Evolutionary conservation across 805 yeast species (phyloP), one percentile per base, ranked within the genome.

Genomic region (Tetrapisispora taiwanensis): DNA sequence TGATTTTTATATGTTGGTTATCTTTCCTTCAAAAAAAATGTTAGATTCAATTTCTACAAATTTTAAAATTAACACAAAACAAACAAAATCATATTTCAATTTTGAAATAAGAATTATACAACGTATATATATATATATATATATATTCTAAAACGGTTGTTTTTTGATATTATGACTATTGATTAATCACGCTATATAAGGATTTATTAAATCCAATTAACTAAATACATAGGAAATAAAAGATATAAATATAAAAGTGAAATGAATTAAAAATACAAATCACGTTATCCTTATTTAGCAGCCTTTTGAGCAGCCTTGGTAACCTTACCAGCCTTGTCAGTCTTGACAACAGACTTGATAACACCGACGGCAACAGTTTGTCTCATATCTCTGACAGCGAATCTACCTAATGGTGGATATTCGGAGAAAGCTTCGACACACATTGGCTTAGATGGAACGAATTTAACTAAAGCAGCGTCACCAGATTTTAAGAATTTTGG

Each of bases 351-450:
- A 55, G 87, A 73, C 83, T 90, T 90, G 85, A 89, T 84, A 69
- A 89, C 95, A 85, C 97, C 97, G 70, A 89, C 97, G 70, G 97
- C 97, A 66, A 89, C 97, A 65, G 97, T 89, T 78, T 88, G 96
- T 84, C 97, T 85, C 97, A 88, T 88, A 77, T 88, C 97, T 84
- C 97, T 89, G 80, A 88, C 96, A 71, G 90, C 90, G 75, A 90
- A 77, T 82, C 97, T 88, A 75, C 95, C 92, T 72, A 90, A 74
- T 75, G 94, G 95, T 70, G 90, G 95, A 81, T 90, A 88, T 68
- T 87, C 92, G 67, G 80, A 74, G 81, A 80, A 90, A 60, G 37
- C 37, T 35, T 35, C 37, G 22, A 35, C 37, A 35, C 37, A 35
- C 37, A 90, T 78, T 64, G 95, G 89, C 78, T 84, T 88, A 63